phyloP scores from a whole-genome alignment of 345 rosid genomes.

The Ceriops tagal region DNA sequence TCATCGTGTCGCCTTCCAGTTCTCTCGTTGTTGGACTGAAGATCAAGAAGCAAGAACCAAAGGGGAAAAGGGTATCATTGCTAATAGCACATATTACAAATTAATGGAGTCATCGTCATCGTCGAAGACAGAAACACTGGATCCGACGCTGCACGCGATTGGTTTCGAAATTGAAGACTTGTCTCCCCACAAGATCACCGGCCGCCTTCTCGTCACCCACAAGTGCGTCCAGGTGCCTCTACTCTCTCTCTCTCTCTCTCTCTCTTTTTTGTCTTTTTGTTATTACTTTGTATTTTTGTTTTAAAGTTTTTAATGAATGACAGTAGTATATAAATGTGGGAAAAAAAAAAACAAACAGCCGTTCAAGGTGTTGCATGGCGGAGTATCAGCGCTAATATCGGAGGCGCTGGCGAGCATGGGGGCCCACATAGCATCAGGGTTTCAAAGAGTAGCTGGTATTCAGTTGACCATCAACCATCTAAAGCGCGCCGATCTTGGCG shows the following conservation, averaged over 20 bases:
- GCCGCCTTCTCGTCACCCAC: constrained; percentile 56
- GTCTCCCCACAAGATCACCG: constrained; percentile 50
- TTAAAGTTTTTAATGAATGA: not conserved
- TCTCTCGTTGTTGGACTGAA: no score
- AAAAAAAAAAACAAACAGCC: constrained; percentile 41
- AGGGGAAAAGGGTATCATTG: no score
- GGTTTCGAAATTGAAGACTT: constrained; percentile 64
- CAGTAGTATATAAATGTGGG: not conserved
- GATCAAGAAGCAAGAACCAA: no score
- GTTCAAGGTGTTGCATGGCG: constrained; percentile 93
- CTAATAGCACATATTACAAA: not conserved
- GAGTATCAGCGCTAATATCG: constrained; percentile 85
- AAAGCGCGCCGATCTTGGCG: constrained; percentile 75
- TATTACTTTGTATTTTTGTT: not conserved
- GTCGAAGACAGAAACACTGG: constrained; percentile 38
- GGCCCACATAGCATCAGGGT: constrained; percentile 81
- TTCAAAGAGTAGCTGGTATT: constrained; percentile 74
- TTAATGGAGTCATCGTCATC: constrained; percentile 17
- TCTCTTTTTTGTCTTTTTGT: no score
- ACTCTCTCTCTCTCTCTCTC: not conserved
- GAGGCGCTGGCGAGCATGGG: constrained; percentile 88
- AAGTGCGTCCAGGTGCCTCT: constrained; percentile 55
- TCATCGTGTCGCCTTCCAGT: no score
- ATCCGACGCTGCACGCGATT: constrained; percentile 35
- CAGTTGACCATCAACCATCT: constrained; percentile 79